Percentiles rank a stretch among this genome's conserved stretches.
phyloP scores from a whole-genome alignment of 2,329 filamentous ascomycete species.

The Leptographium flavum region DNA sequence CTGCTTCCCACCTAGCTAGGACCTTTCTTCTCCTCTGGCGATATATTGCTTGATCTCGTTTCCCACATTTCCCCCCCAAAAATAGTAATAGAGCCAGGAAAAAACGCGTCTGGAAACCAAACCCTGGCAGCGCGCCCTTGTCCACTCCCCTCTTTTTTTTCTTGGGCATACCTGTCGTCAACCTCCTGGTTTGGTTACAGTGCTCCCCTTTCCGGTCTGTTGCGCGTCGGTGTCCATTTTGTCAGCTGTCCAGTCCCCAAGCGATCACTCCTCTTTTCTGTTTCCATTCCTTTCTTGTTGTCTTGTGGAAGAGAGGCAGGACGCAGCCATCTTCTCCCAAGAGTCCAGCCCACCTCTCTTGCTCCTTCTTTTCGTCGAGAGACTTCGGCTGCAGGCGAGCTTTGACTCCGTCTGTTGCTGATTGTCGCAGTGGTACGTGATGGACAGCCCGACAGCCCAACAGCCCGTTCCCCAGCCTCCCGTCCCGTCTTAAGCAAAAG shows the following conservation, averaged over 20 bases:
- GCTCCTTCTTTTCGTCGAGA: conserved; percentile 2
- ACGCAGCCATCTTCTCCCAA: background rate
- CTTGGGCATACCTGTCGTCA: background rate
- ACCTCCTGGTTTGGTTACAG: background rate
- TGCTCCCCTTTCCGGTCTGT: background rate
- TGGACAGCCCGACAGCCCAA: no score
- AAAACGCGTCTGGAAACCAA: conserved; percentile 1
- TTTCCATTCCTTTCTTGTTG: background rate
- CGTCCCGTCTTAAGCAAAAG: background rate
- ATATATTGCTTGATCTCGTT: no score
- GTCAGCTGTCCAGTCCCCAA: background rate
- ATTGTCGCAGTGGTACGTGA: conserved; percentile 10
- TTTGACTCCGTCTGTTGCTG: conserved; percentile 10
- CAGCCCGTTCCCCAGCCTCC: background rate
- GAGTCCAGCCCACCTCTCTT: background rate
- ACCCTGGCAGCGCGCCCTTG: background rate
- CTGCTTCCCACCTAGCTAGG: no score
- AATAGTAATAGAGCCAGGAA: background rate
- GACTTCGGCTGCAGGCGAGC: conserved; percentile 10
- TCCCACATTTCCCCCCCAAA: no score
- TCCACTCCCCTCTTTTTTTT: background rate
- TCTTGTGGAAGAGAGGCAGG: background rate
- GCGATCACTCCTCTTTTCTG: background rate
- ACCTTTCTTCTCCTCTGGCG: no score
- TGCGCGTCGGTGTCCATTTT: background rate